Percentiles rank a stretch among this genome's conserved stretches.
Evolutionary conservation across 23 red algal genomes (phyloP).

Genomic region (Gracilaria gracilis): DNA sequence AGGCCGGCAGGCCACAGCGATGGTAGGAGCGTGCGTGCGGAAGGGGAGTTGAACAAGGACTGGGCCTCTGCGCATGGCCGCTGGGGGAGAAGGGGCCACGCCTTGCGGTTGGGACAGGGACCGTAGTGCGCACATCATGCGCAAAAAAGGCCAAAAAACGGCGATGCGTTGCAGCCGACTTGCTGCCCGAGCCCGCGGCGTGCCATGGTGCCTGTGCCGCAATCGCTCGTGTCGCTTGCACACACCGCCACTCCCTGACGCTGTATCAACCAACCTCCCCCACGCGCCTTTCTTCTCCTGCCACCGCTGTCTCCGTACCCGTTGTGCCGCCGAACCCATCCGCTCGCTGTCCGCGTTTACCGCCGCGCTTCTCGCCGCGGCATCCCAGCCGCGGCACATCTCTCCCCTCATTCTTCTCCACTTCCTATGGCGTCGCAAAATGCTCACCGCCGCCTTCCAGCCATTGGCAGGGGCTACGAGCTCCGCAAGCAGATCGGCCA

Average conservation of each 20-base stretch:
- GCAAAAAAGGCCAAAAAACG: constrained; percentile 6
- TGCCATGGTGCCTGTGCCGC: neutral
- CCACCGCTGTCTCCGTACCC: neutral
- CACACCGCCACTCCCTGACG: neutral
- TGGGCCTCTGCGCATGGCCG: too few species aligned
- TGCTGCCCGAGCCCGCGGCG: neutral
- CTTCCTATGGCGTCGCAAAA: constrained; percentile 41
- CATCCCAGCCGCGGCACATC: constrained; percentile 21
- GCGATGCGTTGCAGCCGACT: neutral
- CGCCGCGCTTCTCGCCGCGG: constrained; percentile 33
- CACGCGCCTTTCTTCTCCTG: neutral
- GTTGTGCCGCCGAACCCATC: neutral
- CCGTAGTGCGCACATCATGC: neutral
- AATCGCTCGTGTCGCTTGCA: neutral
- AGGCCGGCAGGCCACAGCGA: neutral
- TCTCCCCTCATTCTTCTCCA: constrained; percentile 6
- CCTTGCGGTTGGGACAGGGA: neutral
- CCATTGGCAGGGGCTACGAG: constrained; percentile 74
- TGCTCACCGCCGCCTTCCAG: constrained; percentile 47
- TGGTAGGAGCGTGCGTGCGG: neutral
- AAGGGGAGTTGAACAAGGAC: too few species aligned
- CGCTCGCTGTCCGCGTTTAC: constrained; percentile 20
- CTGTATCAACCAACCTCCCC: neutral
- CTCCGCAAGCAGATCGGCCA: constrained; percentile 94
- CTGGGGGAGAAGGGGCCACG: neutral